Evolutionary conservation across 164 flowering plant species (phyloP).

Genomic region (Berberis thunbergii): DNA sequence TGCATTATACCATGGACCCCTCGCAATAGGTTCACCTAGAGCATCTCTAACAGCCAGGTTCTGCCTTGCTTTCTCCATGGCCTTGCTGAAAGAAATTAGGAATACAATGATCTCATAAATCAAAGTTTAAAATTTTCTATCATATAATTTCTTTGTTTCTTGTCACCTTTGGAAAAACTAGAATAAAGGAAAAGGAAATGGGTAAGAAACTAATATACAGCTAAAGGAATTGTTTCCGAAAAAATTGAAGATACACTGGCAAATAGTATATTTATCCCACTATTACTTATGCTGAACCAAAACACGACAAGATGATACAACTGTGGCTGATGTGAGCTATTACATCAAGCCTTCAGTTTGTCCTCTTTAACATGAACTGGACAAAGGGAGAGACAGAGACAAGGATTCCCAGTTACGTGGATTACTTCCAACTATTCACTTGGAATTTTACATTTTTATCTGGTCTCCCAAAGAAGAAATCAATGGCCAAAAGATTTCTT

Average conservation of each 20-base stretch:
- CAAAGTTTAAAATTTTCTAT: not conserved
- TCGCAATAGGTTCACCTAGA: constrained; percentile 78
- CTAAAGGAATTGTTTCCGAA: too few relatives aligned
- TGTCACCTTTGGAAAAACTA: not conserved
- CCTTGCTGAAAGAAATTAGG: constrained; percentile 48
- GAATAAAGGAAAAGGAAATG: not conserved
- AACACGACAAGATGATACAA: too few relatives aligned
- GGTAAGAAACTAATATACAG: not conserved
- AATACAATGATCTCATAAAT: not conserved
- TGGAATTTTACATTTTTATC: too few relatives aligned
- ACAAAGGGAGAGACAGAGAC: too few relatives aligned
- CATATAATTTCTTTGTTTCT: not conserved
- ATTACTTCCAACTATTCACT: too few relatives aligned
- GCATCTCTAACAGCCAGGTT: constrained; percentile 51
- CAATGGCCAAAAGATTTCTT: too few relatives aligned
- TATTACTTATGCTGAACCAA: not conserved
- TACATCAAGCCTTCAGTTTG: too few relatives aligned
- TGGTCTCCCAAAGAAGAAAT: too few relatives aligned
- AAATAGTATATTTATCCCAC: not conserved
- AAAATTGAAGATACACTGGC: not conserved
- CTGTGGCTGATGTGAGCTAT: too few relatives aligned
- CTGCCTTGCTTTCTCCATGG: constrained; percentile 71
- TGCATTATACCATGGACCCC: constrained; percentile 94
- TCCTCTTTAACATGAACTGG: too few relatives aligned
- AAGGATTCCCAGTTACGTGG: too few relatives aligned